phyloP scores from a whole-genome alignment of 306 rosid genomes.

The Fragaria ananassa region DNA sequence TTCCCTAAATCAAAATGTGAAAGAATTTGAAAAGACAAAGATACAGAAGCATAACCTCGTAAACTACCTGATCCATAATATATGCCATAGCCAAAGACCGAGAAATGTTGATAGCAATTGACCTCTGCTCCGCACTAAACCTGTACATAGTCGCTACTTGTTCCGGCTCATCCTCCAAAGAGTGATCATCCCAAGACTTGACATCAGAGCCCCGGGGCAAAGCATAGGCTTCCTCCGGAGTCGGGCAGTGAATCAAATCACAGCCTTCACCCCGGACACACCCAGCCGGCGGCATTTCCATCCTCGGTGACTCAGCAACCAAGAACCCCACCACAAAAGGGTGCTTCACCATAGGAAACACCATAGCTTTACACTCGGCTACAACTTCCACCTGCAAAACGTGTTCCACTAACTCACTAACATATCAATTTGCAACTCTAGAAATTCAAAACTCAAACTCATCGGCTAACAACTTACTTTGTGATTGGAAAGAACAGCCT shows the following conservation, averaged over 20 bases:
- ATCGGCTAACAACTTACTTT: constrained; percentile 39
- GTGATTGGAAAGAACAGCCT: constrained; percentile 62
- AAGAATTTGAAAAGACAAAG: not conserved
- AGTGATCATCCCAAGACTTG: constrained; percentile 47
- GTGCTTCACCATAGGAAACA: constrained; percentile 87
- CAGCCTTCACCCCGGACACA: constrained; percentile 37
- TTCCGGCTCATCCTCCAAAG: constrained; percentile 34
- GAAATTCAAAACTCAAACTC: not conserved
- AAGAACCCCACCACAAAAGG: constrained; percentile 98
- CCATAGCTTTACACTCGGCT: constrained; percentile 67
- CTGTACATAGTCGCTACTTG: constrained; percentile 25
- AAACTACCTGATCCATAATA: constrained; percentile 94
- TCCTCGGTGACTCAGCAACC: constrained; percentile 80
- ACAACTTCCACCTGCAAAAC: constrained; percentile 52
- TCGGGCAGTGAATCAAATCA: constrained; percentile 25
- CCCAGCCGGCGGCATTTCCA: constrained; percentile 42
- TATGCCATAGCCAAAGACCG: constrained; percentile 84
- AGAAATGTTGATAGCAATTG: constrained; percentile 71
- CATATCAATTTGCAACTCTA: not conserved
- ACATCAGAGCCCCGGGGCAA: constrained; percentile 39
- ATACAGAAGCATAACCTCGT: not conserved
- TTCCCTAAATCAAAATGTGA: not conserved
- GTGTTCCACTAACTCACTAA: not conserved
- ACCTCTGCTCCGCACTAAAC: constrained; percentile 63
- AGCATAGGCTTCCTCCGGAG: constrained; percentile 47